Percentiles rank a stretch among this genome's conserved stretches.
These are phyloP conservation scores for Fraxinus pennsylvanica DNA, from an alignment of 257 asterid genomes.

Conservation along the genomic window DNA sequence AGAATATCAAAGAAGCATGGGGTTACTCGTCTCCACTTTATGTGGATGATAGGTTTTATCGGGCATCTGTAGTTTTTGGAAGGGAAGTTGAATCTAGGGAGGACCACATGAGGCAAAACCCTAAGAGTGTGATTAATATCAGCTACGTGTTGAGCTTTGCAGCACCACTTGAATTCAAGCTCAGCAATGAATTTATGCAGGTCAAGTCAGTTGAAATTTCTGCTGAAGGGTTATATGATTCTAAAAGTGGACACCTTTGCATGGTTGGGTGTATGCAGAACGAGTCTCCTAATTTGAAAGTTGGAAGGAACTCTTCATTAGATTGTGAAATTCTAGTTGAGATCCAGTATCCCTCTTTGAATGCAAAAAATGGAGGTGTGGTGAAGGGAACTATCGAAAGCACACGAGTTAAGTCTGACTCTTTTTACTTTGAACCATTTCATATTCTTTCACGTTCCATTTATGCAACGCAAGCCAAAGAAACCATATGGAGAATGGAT, in stretches of 20 bases:
- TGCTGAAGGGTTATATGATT: slow-evolving; percentile 79
- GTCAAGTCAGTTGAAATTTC: slow-evolving; percentile 52
- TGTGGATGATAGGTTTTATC: slow-evolving; percentile 47
- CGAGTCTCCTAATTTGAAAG: slow-evolving; percentile 36
- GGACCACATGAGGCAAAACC: slow-evolving; percentile 35
- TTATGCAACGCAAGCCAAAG: slow-evolving; percentile 62
- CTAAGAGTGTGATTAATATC: slow-evolving; percentile 43
- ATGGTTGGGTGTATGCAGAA: slow-evolving; percentile 79
- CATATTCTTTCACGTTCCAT: slow-evolving; percentile 57
- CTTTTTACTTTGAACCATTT: slow-evolving; percentile 64
- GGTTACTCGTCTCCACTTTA: slow-evolving; percentile 70
- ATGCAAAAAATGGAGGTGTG: slow-evolving; percentile 38
- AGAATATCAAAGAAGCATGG: slow-evolving; percentile 45
- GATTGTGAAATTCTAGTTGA: slow-evolving; percentile 75
- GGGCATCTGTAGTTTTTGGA: slow-evolving; percentile 18
- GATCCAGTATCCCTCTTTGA: slow-evolving; percentile 57
- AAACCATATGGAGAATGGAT: slow-evolving; percentile 86
- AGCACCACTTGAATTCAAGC: slow-evolving; percentile 47
- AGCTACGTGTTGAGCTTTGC: slow-evolving; percentile 58
- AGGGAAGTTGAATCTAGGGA: slow-evolving; percentile 26
- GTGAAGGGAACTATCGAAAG: slow-evolving; percentile 74
- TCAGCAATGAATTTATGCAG: slow-evolving; percentile 39
- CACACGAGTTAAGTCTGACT: slow-evolving; percentile 59
- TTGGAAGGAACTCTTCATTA: slow-evolving; percentile 36
- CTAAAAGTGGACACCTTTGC: slow-evolving; percentile 72